Conservation (phyloP, 2,329 filamentous ascomycete genomes). For the Mycosphaerella sp. region DNA sequence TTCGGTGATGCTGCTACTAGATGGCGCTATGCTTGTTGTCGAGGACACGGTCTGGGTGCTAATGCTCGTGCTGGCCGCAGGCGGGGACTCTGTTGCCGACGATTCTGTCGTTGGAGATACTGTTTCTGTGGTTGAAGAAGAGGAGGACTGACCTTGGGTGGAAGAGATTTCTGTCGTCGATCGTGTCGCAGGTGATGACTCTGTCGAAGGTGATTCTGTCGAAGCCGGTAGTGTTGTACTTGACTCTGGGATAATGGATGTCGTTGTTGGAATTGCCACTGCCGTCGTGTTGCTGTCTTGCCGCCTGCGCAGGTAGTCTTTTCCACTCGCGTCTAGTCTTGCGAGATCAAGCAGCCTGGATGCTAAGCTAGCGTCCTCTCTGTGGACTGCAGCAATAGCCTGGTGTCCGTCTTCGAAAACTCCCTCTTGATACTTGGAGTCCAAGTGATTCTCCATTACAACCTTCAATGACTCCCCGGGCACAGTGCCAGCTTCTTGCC, state of each 20-base stretch:
- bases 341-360: slow-evolving; percentile 59
- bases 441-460: slow-evolving; percentile 58
- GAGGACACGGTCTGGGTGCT: slow-evolving; percentile 11
- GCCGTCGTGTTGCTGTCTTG: slow-evolving; percentile 31
- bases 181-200: neutral
- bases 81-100: slow-evolving; percentile 11
- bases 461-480: slow-evolving; percentile 58
- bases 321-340: slow-evolving; percentile 39
- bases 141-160: slow-evolving; percentile 15
- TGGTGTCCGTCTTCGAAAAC: slow-evolving; percentile 60
- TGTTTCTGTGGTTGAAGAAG: slow-evolving; percentile 12
- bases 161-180: slow-evolving; percentile 18
- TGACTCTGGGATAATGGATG: slow-evolving; percentile 25
- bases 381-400: slow-evolving; percentile 58
- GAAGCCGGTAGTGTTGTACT: slow-evolving; percentile 21
- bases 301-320: slow-evolving; percentile 39
- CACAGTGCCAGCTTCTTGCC: slow-evolving; percentile 51
- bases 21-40: slow-evolving; percentile 14
- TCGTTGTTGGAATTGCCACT: slow-evolving; percentile 22
- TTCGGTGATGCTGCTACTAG: slow-evolving; percentile 14
- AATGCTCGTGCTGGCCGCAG: slow-evolving; percentile 13
- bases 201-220: neutral
- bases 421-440: slow-evolving; percentile 60
- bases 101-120: slow-evolving; percentile 6
- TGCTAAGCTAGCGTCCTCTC: slow-evolving; percentile 56